Conservation (phyloP, 345 rosid genomes). For the Kernera saxatilis region DNA sequence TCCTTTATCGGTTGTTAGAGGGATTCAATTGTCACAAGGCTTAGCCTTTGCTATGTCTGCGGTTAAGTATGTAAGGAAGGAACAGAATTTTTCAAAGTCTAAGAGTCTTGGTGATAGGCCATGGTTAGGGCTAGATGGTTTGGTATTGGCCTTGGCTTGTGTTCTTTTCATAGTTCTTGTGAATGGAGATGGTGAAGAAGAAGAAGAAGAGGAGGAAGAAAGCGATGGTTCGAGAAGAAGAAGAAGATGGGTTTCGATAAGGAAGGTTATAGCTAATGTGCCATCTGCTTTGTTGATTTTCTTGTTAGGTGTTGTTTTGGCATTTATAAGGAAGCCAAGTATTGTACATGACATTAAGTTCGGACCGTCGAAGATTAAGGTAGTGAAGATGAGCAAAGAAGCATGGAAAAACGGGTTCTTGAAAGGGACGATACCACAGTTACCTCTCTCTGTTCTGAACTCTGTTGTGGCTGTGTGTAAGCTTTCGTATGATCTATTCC, state of each 20-base stretch:
- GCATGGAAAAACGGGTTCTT: conserved; percentile 77
- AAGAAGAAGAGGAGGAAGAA: conserved; percentile 12
- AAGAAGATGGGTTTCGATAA: conserved; percentile 21
- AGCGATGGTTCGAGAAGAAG: conserved; percentile 21
- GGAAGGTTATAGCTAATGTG: conserved; percentile 33
- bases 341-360: conserved; percentile 40
- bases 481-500: conserved; percentile 71
- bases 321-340: conserved; percentile 52
- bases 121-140: conserved; percentile 79
- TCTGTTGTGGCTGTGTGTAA: conserved; percentile 87
- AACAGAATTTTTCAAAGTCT: conserved; percentile 57
- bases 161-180: conserved; percentile 52
- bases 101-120: conserved; percentile 49
- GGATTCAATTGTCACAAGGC: conserved; percentile 84
- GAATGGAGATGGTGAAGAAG: conserved; percentile 59
- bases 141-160: conserved; percentile 63
- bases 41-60: conserved; percentile 72
- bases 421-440: conserved; percentile 77
- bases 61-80: conserved; percentile 61
- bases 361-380: conserved; percentile 53
- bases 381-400: conserved; percentile 42
- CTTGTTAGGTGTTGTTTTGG: conserved; percentile 56
- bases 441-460: conserved; percentile 72
- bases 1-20: conserved; percentile 70
- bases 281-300: conserved; percentile 82